Conservation (phyloP, 768 basidiomycete species). For the Kwoniella sp. region DNA sequence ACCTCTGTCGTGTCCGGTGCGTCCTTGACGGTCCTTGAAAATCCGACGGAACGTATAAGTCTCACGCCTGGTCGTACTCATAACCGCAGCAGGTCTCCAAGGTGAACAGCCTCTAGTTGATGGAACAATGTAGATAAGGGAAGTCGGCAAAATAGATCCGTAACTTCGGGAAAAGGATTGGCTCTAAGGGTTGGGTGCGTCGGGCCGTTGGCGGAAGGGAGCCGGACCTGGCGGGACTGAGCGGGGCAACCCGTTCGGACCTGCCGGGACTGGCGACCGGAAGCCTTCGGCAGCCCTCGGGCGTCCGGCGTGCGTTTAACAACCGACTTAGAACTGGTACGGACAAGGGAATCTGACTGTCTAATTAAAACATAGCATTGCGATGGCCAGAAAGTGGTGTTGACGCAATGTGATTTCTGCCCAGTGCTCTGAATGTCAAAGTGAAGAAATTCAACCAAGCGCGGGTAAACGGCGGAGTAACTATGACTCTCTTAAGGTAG, state of each 20-base stretch:
- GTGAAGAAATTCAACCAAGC: conserved; percentile 76
- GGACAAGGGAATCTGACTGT: conserved; percentile 79
- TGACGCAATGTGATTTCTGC: conserved; percentile 78
- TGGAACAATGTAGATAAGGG: conserved; percentile 76
- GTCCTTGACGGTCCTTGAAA: conserved; percentile 74
- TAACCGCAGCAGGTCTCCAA: conserved; percentile 72
- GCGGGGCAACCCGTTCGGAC: conserved; percentile 57
- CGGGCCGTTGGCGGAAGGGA: conserved; percentile 70
- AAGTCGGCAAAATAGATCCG: conserved; percentile 75
- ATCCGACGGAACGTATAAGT: conserved; percentile 69
- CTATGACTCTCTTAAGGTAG: conserved; percentile 80
- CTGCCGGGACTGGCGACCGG: conserved; percentile 53
- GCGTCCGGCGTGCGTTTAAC: conserved; percentile 61
- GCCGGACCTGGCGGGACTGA: conserved; percentile 61
- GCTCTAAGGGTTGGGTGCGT: conserved; percentile 70
- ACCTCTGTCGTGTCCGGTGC: conserved; percentile 68
- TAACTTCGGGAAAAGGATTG: conserved; percentile 66
- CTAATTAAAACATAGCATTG: conserved; percentile 80
- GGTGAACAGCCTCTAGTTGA: conserved; percentile 77
- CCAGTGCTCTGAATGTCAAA: conserved; percentile 78
- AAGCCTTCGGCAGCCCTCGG: conserved; percentile 59
- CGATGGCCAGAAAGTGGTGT: conserved; percentile 60
- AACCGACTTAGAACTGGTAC: conserved; percentile 67
- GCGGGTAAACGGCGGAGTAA: conserved; percentile 71
- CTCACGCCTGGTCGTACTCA: conserved; percentile 70